Base-by-base conservation (phyloP, 305 asterid genomes). In the Plantago lanceolata region DNA sequence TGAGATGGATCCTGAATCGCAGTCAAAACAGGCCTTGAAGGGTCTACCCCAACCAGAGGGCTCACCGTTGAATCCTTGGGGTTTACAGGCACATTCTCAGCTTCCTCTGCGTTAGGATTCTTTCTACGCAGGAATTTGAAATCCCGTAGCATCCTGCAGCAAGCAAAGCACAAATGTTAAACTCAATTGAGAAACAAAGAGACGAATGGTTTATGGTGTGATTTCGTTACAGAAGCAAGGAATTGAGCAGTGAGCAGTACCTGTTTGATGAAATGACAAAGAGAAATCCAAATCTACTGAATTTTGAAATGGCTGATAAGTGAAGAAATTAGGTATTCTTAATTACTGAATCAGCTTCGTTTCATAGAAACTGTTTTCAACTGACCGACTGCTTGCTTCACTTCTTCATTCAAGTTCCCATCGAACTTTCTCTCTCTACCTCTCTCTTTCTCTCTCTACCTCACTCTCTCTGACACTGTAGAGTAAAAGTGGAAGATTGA, bases 91-190 rank as follows among this genome's bases (percentile, higher is more conserved):
- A 86, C 78, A 76, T 94, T 94, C 95, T 94, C 99, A 49, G 49
- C 76, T 74, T 94, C 99, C 85, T 86, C 96, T 11, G 73, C 33
- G 66, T 75, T 72, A 44, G 73, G 66, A 67, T 81, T 88, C 66
- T 90, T 84, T 28, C 94, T 86, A 40, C 95, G 90, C 84, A 82
- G 64, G 82, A 86, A 83, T 68, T 84, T 93, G 78, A 84, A 79
- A 62, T 93, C 96, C 81, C 94, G 83, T 89, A 87, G 76, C 97
- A 93, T 90, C 82, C 96, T 93, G 80, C 56, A 56, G 65, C 57
- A 59, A 67, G 48, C 20, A 64, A 48, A 56, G 68, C 63, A 50
- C 20, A 26, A 40, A 49, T 11, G 64, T 19, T 14, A 20, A 29
- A 60, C 16, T 70, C 26, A 68, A 59, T 49, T 54, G 24, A 53